A percentile compares a stretch with the other conserved stretches of the same genome.
These are phyloP conservation scores for Colletotrichum cereale DNA, from an alignment of 2,329 filamentous ascomycete genomes.

Conservation along the genomic window DNA sequence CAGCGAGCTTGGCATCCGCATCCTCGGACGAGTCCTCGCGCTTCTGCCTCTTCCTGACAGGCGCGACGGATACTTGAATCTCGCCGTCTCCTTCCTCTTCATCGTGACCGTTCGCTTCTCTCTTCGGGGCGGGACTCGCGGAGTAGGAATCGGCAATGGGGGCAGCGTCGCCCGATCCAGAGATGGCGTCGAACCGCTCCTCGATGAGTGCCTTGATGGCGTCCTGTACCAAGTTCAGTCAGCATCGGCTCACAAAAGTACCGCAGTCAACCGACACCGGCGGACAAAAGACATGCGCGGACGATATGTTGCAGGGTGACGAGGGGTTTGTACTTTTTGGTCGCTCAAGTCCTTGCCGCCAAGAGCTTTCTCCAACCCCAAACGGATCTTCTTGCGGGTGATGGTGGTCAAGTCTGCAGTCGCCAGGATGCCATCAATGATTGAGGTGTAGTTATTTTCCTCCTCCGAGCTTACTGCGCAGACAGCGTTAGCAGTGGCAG, in stretches of 20 bases:
- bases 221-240: conserved; percentile 57
- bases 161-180: conserved; percentile 44
- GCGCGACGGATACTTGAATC: conserved; percentile 62
- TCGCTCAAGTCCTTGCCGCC: conserved; percentile 69
- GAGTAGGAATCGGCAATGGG: conserved; percentile 43
- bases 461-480: conserved; percentile 63
- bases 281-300: neutral
- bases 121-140: conserved; percentile 51
- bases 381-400: conserved; percentile 72
- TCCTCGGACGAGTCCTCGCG: conserved; percentile 72
- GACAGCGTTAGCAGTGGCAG: neutral
- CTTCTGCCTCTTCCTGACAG: conserved; percentile 76
- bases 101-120: conserved; percentile 49
- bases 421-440: conserved; percentile 71
- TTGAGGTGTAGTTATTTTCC: conserved; percentile 64
- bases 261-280: no score
- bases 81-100: conserved; percentile 55
- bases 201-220: conserved; percentile 80
- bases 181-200: conserved; percentile 79
- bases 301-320: neutral
- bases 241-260: neutral
- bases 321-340: conserved; percentile 63
- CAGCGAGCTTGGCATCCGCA: conserved; percentile 88
- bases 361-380: conserved; percentile 66
- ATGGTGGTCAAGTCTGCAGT: conserved; percentile 72